Evolutionary conservation across 2,329 filamentous ascomycete genomes (phyloP).

Genomic region (Paraphaeosphaeria sporulosa): DNA sequence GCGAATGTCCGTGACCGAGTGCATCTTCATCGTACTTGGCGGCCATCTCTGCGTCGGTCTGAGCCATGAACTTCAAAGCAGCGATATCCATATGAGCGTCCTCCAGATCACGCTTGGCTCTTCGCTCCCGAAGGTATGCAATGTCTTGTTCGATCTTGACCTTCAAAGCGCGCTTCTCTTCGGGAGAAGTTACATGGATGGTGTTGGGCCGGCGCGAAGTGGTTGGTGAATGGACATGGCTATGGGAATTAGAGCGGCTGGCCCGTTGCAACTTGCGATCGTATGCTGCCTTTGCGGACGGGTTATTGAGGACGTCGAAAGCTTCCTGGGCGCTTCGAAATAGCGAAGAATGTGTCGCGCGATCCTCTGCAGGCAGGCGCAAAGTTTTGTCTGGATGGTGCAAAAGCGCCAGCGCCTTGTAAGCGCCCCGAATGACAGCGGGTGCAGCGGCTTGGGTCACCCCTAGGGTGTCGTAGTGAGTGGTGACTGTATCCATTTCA

Average conservation of each 20-base stretch:
- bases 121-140: constrained; percentile 18
- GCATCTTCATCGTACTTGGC: constrained; percentile 20
- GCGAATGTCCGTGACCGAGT: constrained; percentile 4
- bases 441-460: constrained; percentile 22
- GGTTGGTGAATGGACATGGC: not conserved
- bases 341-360: constrained; percentile 16
- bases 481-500: constrained; percentile 15
- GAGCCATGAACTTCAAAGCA: constrained; percentile 20
- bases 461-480: constrained; percentile 26
- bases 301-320: constrained; percentile 26
- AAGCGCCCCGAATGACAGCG: constrained; percentile 28
- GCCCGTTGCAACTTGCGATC: constrained; percentile 21
- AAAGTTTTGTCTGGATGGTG: constrained; percentile 27
- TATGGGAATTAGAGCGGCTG: constrained; percentile 17
- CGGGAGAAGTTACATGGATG: constrained; percentile 20
- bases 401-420: constrained; percentile 26
- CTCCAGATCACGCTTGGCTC: constrained; percentile 20
- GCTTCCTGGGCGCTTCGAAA: constrained; percentile 25
- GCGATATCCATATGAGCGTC: constrained; percentile 16
- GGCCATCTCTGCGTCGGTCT: constrained; percentile 24
- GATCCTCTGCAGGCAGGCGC: constrained; percentile 18
- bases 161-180: constrained; percentile 23
- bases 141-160: constrained; percentile 22
- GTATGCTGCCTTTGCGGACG: constrained; percentile 23
- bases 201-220: constrained; percentile 6